Evolutionary conservation across 768 basidiomycete species (phyloP), one percentile per base, ranked within the genome.

Genomic region (Rossbeevera mucosa): DNA sequence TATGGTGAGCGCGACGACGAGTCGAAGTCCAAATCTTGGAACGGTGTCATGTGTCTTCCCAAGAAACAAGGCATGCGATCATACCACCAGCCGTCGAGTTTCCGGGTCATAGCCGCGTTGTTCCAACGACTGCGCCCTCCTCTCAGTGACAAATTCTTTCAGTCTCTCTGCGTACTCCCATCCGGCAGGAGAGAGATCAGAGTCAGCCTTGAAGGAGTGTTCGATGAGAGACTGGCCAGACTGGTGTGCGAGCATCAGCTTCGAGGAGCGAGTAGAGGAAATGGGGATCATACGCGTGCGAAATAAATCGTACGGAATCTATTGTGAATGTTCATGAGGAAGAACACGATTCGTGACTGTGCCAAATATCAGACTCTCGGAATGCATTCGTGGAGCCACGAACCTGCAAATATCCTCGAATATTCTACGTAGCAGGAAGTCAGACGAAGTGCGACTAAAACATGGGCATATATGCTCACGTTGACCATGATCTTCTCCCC

Each of bases 301-400:
- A 99, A 97, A 70, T 94, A 98, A 57, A 99, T 99, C 44, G 87
- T 93, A 20, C 95, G 79, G 65, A 85, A 89, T 56, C 80, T 79
- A 63, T 94, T 97, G 72, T 99, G 95, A 44, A 99, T 97, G 68
- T 99, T 99, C 96, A 98, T 98, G 42, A 99, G 76, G 78, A 96
- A 98, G 78, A 98, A 99, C 22, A 98, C 91, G 53, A 97, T 94
- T 54, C 95, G 76, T 2, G 92, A 92, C 85, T 98, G 70, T 14
- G 60, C 46, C 33, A 1, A 48, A 38, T 44, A 47, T 59, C 7
- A 60, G 53, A 42, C 20, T 46, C 20, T 24, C 1, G 18, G 26
- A 41, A 16, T 25, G 20, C 28, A 18, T 14, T 29, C 31, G n/a
- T 12, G 33, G 24, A 26, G 14, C 26, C n/a, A 56, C 73, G 30